These are phyloP conservation scores for Blastomyces silverae DNA, from an alignment of 2,329 filamentous ascomycete genomes.

Conservation along the genomic window DNA sequence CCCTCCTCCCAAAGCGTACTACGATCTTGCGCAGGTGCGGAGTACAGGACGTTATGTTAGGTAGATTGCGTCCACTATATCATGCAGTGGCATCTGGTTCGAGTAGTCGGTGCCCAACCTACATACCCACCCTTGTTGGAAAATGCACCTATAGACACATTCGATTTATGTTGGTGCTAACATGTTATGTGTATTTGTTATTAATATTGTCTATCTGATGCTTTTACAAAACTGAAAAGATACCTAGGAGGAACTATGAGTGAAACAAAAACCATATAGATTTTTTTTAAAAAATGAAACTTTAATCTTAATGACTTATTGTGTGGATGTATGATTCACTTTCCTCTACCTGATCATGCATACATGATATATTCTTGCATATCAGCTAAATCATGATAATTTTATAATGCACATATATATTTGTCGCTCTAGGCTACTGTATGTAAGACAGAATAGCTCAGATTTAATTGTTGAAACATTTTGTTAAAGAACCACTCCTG, in stretches of 20 bases:
- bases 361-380: not conserved
- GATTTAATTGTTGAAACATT: not conserved
- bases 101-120: not conserved
- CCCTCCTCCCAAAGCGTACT: not conserved
- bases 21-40: not conserved
- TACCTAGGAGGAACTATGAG: not conserved
- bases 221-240: not conserved
- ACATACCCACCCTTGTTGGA: not conserved
- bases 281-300: not conserved
- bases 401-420: not conserved
- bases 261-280: not conserved
- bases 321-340: not conserved
- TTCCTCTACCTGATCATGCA: not conserved
- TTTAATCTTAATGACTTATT: no score
- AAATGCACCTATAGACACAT: not conserved
- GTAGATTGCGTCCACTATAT: not conserved
- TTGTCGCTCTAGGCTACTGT: not conserved
- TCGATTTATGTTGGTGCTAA: not conserved
- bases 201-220: not conserved
- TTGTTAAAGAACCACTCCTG: not conserved
- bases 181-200: not conserved
- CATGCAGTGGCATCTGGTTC: not conserved
- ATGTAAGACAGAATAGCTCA: not conserved
- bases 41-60: not conserved
- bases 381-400: not conserved